Base-by-base conservation (phyloP, 73 alveolate genomes). In the Effrenium voratum region DNA sequence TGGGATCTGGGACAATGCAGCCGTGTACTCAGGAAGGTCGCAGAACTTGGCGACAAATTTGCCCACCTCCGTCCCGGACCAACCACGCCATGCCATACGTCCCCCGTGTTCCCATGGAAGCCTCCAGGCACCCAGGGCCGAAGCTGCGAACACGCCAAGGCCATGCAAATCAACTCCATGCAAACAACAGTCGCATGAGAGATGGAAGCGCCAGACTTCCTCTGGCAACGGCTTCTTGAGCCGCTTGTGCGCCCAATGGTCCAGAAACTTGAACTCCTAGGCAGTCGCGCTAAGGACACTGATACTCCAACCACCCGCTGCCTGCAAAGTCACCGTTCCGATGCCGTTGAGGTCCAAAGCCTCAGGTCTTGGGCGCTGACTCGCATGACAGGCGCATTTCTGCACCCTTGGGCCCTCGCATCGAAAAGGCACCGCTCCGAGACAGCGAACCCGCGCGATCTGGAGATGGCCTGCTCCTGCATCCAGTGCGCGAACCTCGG, bases 231-330 rank as follows among this genome's bases (percentile, higher is more conserved):
- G 97, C 97, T 90, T 90, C 87, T 90, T 66, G 30, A 90, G 76
- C 49, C 97, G 97, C 80, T 90, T 90, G 88, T 90, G 97, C 59
- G 97, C 97, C 97, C 97, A 90, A 57, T 68, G 83, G 75, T 90
- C 97, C 55, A 90, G 30, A 59, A 90, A 90, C 50, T 59, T 40
- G 55, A 90, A 90, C 44, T 90, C 97, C 97, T 88, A 52, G 66
- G n/a, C n/a, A n/a, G n/a, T n/a, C n/a, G n/a, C n/a, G n/a, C n/a
- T n/a, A n/a, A n/a, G n/a, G n/a, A n/a, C n/a, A n/a, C n/a, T n/a
- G n/a, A n/a, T n/a, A n/a, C n/a, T n/a, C n/a, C n/a, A n/a, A n/a
- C n/a, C n/a, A n/a, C n/a, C n/a, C n/a, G n/a, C n/a, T n/a, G n/a
- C 95, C 95, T 90, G 47, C 55, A 68, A 13, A 4, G 57, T 90